These are phyloP conservation scores for Sclerotinia sclerotiorum DNA, from an alignment of 2,329 filamentous ascomycete genomes.

Conservation along the genomic window DNA sequence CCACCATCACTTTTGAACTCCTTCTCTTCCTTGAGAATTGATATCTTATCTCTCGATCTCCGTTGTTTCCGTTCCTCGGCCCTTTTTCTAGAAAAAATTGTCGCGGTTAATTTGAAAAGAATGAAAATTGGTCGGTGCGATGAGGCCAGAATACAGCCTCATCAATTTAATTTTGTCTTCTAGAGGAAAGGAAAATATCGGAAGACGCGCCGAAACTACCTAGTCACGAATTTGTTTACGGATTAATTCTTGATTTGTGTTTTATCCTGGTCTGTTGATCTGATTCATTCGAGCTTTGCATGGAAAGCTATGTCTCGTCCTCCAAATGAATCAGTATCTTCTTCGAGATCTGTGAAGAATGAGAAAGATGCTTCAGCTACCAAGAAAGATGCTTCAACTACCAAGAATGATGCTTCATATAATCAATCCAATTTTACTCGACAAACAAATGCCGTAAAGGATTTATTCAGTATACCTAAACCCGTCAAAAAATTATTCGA, in stretches of 20 bases:
- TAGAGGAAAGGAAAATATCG: conserved; percentile 1
- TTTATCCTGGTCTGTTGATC: neutral
- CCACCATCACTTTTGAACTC: neutral
- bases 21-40: neutral
- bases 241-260: neutral
- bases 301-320: conserved; percentile 13
- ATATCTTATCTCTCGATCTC: neutral
- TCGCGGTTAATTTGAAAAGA: neutral
- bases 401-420: conserved; percentile 11
- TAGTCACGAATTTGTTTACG: conserved; percentile 1
- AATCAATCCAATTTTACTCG: conserved; percentile 28
- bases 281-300: neutral
- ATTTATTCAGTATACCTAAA: conserved; percentile 54
- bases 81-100: conserved; percentile 7
- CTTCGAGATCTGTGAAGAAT: neutral
- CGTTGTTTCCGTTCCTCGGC: conserved; percentile 12
- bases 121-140: neutral
- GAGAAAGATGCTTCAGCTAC: conserved; percentile 10
- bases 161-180: neutral
- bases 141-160: conserved; percentile 14
- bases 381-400: neutral
- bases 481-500: conserved; percentile 84
- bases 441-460: conserved; percentile 28
- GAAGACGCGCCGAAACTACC: conserved; percentile 11
- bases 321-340: conserved; percentile 3